Conservation (phyloP, 768 basidiomycete genomes). For the Suillus variegatus region DNA sequence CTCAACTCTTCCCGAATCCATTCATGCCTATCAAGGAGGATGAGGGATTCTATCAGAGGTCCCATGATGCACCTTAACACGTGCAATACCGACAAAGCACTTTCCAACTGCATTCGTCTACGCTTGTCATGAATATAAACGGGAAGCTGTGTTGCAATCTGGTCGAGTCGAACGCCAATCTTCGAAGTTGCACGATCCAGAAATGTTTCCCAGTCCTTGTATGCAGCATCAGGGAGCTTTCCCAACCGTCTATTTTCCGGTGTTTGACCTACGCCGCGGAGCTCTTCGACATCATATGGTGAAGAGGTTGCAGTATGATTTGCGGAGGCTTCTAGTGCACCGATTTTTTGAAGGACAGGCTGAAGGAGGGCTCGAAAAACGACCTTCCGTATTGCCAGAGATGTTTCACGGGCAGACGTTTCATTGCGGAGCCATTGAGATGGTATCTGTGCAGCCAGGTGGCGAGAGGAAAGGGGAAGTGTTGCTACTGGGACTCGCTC, state of each 20-base stretch:
- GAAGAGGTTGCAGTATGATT: background rate
- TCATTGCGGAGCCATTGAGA: slow-evolving; percentile 53
- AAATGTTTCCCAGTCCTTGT: slow-evolving; percentile 51
- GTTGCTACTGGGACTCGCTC: slow-evolving; percentile 18
- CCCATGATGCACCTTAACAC: slow-evolving; percentile 69
- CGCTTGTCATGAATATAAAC: slow-evolving; percentile 23
- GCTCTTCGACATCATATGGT: slow-evolving; percentile 3
- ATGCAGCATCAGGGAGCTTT: slow-evolving; percentile 50
- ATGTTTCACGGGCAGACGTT: slow-evolving; percentile 34
- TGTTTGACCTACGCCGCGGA: slow-evolving; percentile 37
- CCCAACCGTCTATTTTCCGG: slow-evolving; percentile 50
- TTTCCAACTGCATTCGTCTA: slow-evolving; percentile 33
- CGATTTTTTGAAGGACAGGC: slow-evolving; percentile 21
- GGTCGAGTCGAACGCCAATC: slow-evolving; percentile 23
- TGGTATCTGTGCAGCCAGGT: slow-evolving; percentile 75
- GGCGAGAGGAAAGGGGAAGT: slow-evolving; percentile 46
- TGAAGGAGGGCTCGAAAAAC: slow-evolving; percentile 70
- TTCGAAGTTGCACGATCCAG: slow-evolving; percentile 35
- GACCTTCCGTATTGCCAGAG: slow-evolving; percentile 65
- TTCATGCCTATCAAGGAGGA: slow-evolving; percentile 59
- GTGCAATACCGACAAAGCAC: slow-evolving; percentile 59
- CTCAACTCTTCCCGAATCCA: slow-evolving; percentile 52
- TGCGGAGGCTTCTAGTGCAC: slow-evolving; percentile 3
- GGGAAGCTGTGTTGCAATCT: slow-evolving; percentile 18
- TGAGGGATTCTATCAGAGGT: slow-evolving; percentile 63